Evolutionary conservation across 108 stramenopile genomes (phyloP), one percentile per base, ranked within the genome.

Genomic region (Fistulifera pelliculosa): DNA sequence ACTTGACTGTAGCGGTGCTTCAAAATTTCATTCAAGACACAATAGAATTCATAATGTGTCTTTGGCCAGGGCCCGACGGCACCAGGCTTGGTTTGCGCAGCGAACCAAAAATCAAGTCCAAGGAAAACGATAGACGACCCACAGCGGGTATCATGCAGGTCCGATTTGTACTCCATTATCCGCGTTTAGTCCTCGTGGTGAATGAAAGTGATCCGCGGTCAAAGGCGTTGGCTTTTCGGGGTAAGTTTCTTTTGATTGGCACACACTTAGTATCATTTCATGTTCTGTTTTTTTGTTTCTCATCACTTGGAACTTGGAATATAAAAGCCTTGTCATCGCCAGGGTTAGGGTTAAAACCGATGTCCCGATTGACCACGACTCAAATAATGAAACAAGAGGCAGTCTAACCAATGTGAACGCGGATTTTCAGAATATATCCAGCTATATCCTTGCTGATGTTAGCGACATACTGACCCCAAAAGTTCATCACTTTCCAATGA

Each of bases 181-280:
- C 85, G 10, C 66, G 74, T n/a, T 49, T 86, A n/a, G 65, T 86
- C 39, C 77, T 86, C 55, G 55, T 82, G 19, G 76, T 80, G 8
- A 79, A 86, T 48, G 85, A 86, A 60, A 68, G 70, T 23, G 81
- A 82, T 54, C 61, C 61, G 8, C 60, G 67, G 54, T 77, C 85
- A 16, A 63, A 79, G 11, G 85, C 85, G 25, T 63, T 86, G 13
- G 76, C 82, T 14, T 62, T 86, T 0, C 51, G 38, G 85, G 85
- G 73, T 79, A 68, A 61, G 78, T 60, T 38, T 38, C 45, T 2
- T 5, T 13, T 10, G 44, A 10, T 3, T 23, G 12, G 24, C 11
- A 16, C 22, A 2, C 8, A 21, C 18, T 8, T 49, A 25, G 4
- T 17, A 19, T 28, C 4, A 8, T 43, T 35, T 12, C 62, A 35